Conservation (phyloP, 371 early-diverging fungal species). For the Mucor indicus region DNA sequence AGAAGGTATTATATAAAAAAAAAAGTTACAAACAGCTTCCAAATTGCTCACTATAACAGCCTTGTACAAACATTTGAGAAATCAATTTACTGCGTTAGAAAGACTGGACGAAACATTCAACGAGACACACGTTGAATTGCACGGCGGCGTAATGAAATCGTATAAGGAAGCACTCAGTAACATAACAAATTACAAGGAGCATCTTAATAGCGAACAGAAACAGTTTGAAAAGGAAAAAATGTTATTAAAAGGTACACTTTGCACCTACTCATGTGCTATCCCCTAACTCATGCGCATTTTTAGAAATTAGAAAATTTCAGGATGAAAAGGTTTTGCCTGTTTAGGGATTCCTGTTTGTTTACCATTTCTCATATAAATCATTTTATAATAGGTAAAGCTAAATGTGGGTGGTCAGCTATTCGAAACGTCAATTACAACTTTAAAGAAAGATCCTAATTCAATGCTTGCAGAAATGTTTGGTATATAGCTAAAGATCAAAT, state of each 20-base stretch:
- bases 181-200: slow-evolving; percentile 15
- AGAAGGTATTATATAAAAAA: slow-evolving; percentile 13
- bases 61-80: slow-evolving; percentile 18
- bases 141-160: slow-evolving; percentile 18
- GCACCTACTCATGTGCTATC: no score
- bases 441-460: slow-evolving; percentile 37
- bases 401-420: slow-evolving; percentile 43
- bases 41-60: background rate
- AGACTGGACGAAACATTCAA: slow-evolving; percentile 28
- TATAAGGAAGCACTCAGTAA: slow-evolving; percentile 20
- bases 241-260: slow-evolving; percentile 17
- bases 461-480: slow-evolving; percentile 36
- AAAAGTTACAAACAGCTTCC: background rate
- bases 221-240: slow-evolving; percentile 27
- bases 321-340: slow-evolving; percentile 35
- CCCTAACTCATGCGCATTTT: no score
- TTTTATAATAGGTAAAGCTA: slow-evolving; percentile 19
- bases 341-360: no score
- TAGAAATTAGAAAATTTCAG: slow-evolving; percentile 26
- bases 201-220: slow-evolving; percentile 15
- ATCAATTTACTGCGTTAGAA: slow-evolving; percentile 24
- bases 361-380: no score
- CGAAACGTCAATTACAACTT: slow-evolving; percentile 35
- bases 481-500: no score
- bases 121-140: slow-evolving; percentile 21